Percentiles rank a stretch among this genome's conserved stretches.
Conservation (phyloP, 345 rosid species). For the Heritiera littoralis region DNA sequence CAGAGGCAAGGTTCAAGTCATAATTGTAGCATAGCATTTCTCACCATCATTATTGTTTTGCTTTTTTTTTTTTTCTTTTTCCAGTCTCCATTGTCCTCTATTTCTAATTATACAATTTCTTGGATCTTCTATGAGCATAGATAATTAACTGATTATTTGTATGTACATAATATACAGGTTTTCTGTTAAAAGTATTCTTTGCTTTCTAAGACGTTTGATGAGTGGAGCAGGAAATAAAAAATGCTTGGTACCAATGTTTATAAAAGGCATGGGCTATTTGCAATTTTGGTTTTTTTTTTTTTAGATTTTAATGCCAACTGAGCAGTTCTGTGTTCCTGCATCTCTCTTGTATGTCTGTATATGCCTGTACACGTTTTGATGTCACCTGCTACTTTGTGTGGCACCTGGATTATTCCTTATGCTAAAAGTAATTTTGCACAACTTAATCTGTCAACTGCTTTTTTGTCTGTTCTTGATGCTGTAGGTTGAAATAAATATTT, state of each 20-base stretch:
- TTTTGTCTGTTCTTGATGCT: background rate
- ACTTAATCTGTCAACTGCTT: constrained; percentile 23
- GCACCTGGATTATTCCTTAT: background rate
- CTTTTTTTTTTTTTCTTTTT: background rate
- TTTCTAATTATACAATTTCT: background rate
- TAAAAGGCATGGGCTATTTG: background rate
- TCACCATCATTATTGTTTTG: background rate
- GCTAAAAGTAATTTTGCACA: constrained; percentile 7
- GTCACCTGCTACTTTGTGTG: constrained; percentile 4
- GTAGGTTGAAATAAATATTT: constrained; percentile 55
- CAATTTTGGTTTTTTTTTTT: background rate
- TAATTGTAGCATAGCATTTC: background rate
- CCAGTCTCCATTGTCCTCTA: background rate
- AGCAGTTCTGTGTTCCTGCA: background rate
- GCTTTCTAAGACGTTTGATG: background rate
- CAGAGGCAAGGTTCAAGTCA: background rate
- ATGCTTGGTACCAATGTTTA: background rate
- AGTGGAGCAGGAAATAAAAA: background rate
- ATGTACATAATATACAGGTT: background rate
- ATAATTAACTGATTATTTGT: background rate
- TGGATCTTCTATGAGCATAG: background rate
- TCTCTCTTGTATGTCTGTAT: background rate
- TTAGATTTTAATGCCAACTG: background rate
- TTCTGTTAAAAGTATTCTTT: background rate
- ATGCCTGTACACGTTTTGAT: background rate